Percentiles rank a stretch among this genome's conserved stretches.
These are phyloP conservation scores for Pseudisothecium myosuroides DNA, from an alignment of 225 moss, liverwort and hornwort genomes.

Conservation along the genomic window DNA sequence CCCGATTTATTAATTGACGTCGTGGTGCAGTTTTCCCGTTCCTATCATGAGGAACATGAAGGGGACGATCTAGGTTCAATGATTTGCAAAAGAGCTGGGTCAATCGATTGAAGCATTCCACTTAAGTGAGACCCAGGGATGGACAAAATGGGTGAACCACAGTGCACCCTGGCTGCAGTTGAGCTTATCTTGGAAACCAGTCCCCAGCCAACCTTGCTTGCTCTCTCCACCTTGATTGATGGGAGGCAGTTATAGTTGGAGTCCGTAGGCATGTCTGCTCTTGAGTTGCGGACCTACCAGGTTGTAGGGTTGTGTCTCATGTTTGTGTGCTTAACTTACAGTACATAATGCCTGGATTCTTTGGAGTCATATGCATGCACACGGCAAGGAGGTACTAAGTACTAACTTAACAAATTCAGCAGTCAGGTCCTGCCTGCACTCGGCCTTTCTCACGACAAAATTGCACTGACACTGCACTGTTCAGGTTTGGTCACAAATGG, in stretches of 20 bases:
- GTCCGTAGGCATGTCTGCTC: not conserved
- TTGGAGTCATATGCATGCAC: not conserved
- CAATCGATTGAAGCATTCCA: conserved; percentile 7
- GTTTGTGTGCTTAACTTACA: not conserved
- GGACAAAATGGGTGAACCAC: conserved; percentile 24
- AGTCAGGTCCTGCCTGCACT: not conserved
- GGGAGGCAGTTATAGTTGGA: not conserved
- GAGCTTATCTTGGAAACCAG: conserved; percentile 15
- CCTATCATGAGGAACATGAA: conserved; percentile 1
- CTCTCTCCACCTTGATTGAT: not conserved
- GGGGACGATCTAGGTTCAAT: not conserved
- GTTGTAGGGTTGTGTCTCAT: not conserved
- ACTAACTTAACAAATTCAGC: not conserved
- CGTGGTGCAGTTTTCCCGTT: not conserved
- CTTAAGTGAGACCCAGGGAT: not conserved
- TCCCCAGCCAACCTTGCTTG: not conserved
- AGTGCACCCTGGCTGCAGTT: not conserved
- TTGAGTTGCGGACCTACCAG: not conserved
- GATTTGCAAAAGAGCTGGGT: not conserved
- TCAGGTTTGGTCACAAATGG: not conserved
- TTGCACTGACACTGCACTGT: not conserved
- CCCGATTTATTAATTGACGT: not conserved
- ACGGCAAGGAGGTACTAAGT: too few species aligned
- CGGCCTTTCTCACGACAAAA: not conserved
- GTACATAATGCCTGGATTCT: not conserved